Evolutionary conservation across 768 basidiomycete species (phyloP).

Genomic region (Naganishia antarctica): DNA sequence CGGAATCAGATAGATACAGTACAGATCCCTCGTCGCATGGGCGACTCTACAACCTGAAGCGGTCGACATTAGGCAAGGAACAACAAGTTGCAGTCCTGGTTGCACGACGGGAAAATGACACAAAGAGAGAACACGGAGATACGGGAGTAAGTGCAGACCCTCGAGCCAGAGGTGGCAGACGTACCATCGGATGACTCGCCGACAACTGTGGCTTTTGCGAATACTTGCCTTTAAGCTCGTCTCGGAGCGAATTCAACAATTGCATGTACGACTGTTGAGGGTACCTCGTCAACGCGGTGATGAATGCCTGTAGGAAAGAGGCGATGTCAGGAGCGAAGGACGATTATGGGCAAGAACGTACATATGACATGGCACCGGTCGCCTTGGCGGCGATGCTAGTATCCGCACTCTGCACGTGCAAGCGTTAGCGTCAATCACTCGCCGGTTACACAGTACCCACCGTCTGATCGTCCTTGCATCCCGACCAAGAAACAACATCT

Average conservation of each 20-base stretch:
- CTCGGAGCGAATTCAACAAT: constrained; percentile 50
- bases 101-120: neutral
- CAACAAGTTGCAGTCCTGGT: constrained; percentile 23
- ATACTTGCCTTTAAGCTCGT: constrained; percentile 50
- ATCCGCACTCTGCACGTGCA: constrained; percentile 49
- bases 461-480: constrained; percentile 53
- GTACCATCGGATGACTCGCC: constrained; percentile 44
- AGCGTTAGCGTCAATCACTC: neutral
- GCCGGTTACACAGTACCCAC: constrained; percentile 29
- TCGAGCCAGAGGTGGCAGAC: neutral
- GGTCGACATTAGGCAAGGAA: constrained; percentile 18
- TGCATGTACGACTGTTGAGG: constrained; percentile 49
- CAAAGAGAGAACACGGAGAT: neutral
- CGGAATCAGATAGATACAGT: too few relatives aligned
- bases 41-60: too few relatives aligned
- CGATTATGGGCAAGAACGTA: constrained; percentile 32
- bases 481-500: constrained; percentile 60
- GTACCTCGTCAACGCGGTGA: constrained; percentile 48
- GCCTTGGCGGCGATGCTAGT: constrained; percentile 52
- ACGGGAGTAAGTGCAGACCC: neutral
- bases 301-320: constrained; percentile 43
- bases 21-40: too few relatives aligned
- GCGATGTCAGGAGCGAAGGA: too few relatives aligned
- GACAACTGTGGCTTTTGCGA: constrained; percentile 52
- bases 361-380: constrained; percentile 55